Conservation (phyloP, 768 basidiomycete species). For the Auricularia auricula-judae region DNA sequence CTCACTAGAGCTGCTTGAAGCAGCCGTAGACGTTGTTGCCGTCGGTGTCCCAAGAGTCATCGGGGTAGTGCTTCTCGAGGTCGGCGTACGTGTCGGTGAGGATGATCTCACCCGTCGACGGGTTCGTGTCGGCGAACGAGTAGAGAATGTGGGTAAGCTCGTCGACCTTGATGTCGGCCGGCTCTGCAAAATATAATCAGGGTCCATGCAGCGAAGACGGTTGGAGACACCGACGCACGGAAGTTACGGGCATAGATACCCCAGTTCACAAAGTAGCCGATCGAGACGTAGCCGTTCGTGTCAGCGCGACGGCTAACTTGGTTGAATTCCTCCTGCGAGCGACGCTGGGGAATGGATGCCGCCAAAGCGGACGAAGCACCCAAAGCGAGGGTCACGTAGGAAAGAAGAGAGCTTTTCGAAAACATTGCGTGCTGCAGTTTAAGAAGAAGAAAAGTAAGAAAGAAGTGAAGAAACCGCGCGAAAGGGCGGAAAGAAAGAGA, state of each 20-base stretch:
- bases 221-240: slow-evolving; percentile 26
- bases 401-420: background rate
- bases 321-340: background rate
- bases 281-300: background rate
- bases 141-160: slow-evolving; percentile 70
- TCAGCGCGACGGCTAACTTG: background rate
- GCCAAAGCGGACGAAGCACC: background rate
- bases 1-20: slow-evolving; percentile 50
- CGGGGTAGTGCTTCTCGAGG: slow-evolving; percentile 48
- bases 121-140: slow-evolving; percentile 64
- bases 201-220: background rate
- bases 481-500: background rate
- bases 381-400: background rate
- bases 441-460: background rate
- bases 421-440: background rate
- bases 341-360: background rate
- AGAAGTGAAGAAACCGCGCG: background rate
- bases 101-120: slow-evolving; percentile 48
- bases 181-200: slow-evolving; percentile 32
- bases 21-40: slow-evolving; percentile 77
- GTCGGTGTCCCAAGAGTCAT: slow-evolving; percentile 60
- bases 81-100: slow-evolving; percentile 72
- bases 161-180: slow-evolving; percentile 46
- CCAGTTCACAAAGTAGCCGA: slow-evolving; percentile 14
- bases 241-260: slow-evolving; percentile 57